A percentile compares a stretch with the other conserved stretches of the same genome.
Evolutionary conservation across 768 basidiomycete genomes (phyloP).

Genomic region (Boletellus ananas): DNA sequence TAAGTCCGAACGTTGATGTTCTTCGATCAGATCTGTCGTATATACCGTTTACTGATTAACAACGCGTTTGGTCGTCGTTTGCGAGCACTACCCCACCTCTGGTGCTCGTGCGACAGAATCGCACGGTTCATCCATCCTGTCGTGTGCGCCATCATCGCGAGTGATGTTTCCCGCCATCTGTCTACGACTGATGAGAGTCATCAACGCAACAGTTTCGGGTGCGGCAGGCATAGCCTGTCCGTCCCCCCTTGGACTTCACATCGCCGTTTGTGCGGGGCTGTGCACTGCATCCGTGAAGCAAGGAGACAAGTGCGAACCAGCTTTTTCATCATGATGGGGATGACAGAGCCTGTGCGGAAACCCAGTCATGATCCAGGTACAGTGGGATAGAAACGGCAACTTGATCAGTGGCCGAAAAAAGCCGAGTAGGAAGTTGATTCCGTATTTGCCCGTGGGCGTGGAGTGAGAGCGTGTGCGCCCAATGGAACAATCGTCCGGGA

Average conservation of each 20-base stretch:
- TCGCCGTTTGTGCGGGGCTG: too few relatives aligned
- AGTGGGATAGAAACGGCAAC: conserved; percentile 3
- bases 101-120: too few relatives aligned
- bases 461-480: background rate
- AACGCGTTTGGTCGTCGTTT: too few relatives aligned
- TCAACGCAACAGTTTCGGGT: background rate
- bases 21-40: conserved; percentile 1
- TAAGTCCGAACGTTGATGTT: conserved; percentile 11
- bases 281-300: conserved; percentile 19
- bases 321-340: conserved; percentile 6
- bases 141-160: too few relatives aligned
- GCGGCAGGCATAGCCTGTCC: conserved; percentile 4
- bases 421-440: conserved; percentile 1
- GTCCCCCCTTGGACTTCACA: background rate
- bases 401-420: conserved; percentile 3
- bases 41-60: background rate
- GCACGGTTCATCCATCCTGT: too few relatives aligned
- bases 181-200: background rate
- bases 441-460: conserved; percentile 6
- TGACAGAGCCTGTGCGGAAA: background rate
- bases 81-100: too few relatives aligned
- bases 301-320: conserved; percentile 7
- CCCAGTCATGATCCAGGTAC: conserved; percentile 3
- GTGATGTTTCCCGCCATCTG: too few relatives aligned
- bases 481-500: background rate